Base-by-base conservation (phyloP, 495 filamentous ascomycete species). In the Aspergillus sclerotiicarbonarius region DNA sequence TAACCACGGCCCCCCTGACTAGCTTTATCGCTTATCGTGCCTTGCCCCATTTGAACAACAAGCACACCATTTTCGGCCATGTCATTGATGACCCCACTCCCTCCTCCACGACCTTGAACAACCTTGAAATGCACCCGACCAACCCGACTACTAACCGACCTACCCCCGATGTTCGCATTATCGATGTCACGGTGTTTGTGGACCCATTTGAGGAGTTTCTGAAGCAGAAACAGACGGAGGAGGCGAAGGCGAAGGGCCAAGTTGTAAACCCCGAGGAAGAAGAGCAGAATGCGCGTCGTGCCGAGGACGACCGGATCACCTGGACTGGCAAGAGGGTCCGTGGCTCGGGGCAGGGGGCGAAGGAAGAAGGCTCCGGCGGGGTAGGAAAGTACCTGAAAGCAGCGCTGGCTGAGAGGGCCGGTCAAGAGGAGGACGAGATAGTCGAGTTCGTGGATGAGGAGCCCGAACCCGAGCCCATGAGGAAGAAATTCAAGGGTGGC, bases 191-290 rank as follows among this genome's bases (percentile, higher is more conserved):
- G 3, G 84, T 99, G 6, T 92, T 95, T 61, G 83, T 98, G 3
- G 94, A 99, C 71, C 92, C 92, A 1, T 99, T 99, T 70, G 91
- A 96, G 63, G 94, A 96, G 71, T 98, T 93, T 67, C 60, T 79
- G 39, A 77, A 82, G 55, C 72, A 75, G 45, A 80, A 80, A 53
- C 82, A 80, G n/a, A 51, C 78, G 71, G 72, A 79, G 78, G 59
- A 77, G 71, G 62, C 70, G 54, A 53, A 78, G 74, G 58, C 79
- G 7, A 74, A 67, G 54, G 75, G 76, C 37, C 63, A 61, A 3
- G 64, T 64, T 45, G 71, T 72, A 44, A 63, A 63, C 31, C 60
- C 68, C 19, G 75, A 75, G 55, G 73, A 76, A 48, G 66, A 80
- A 2, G 66, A 71, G 8, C 61, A 72, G 53, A 63, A 66, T 30